Evolutionary conservation across 2,329 filamentous ascomycete species (phyloP).

Genomic region (Setomelanomma holmii): DNA sequence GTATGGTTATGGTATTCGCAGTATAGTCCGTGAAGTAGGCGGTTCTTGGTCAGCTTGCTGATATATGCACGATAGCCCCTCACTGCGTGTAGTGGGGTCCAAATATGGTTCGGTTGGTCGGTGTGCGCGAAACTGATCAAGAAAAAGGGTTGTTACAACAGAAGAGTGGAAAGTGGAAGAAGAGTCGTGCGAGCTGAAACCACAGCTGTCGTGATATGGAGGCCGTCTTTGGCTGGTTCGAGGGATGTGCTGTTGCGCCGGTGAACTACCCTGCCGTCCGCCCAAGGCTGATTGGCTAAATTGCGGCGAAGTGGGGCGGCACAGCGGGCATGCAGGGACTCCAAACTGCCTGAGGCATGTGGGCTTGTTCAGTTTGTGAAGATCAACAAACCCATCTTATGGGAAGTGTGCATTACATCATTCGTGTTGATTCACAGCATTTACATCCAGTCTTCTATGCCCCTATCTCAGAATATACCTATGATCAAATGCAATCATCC

Average conservation of each 20-base stretch:
- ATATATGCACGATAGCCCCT: constrained; percentile 7
- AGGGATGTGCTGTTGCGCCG: constrained; percentile 8
- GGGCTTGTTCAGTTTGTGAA: neutral
- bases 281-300: constrained; percentile 7
- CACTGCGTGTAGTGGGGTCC: neutral
- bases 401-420: too few relatives aligned
- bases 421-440: too few relatives aligned
- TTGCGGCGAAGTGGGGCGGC: constrained; percentile 1
- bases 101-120: neutral
- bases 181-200: neutral
- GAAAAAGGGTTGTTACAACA: neutral
- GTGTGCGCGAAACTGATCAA: neutral
- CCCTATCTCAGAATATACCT: neutral
- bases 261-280: constrained; percentile 9
- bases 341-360: neutral
- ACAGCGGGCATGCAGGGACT: neutral
- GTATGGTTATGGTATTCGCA: neutral
- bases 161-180: neutral
- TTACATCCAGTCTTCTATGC: neutral
- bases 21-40: neutral
- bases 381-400: too few relatives aligned
- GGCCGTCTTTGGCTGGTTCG: neutral
- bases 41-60: constrained; percentile 6
- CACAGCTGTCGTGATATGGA: neutral
- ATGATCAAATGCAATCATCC: too few relatives aligned